Evolutionary conservation across 768 basidiomycete genomes (phyloP).

Genomic region (Pholiota molesta): DNA sequence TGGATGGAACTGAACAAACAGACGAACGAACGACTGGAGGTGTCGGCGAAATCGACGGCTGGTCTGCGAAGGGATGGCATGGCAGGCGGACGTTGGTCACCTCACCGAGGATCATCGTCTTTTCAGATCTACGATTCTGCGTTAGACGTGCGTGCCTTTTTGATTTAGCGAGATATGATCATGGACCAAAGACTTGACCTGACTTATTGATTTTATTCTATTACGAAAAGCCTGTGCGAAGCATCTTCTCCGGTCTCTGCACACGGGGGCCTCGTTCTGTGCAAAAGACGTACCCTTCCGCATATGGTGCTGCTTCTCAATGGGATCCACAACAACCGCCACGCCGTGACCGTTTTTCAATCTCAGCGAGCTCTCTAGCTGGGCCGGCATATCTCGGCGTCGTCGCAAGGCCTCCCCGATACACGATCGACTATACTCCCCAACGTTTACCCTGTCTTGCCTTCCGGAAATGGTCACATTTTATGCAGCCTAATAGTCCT

Average conservation of each 20-base stretch:
- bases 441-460: background rate
- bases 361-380: slow-evolving; percentile 18
- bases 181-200: slow-evolving; percentile 10
- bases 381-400: slow-evolving; percentile 17
- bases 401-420: background rate
- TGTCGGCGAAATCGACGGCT: slow-evolving; percentile 26
- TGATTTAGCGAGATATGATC: slow-evolving; percentile 17
- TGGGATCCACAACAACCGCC: slow-evolving; percentile 31
- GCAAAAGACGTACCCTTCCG: slow-evolving; percentile 7
- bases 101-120: slow-evolving; percentile 41
- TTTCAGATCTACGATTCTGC: slow-evolving; percentile 21
- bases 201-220: slow-evolving; percentile 18
- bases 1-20: slow-evolving; percentile 20
- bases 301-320: slow-evolving; percentile 20
- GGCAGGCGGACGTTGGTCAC: slow-evolving; percentile 24
- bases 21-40: slow-evolving; percentile 26
- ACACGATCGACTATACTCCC: background rate
- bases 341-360: slow-evolving; percentile 22
- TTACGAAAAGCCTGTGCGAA: slow-evolving; percentile 8
- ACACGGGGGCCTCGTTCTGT: slow-evolving; percentile 17
- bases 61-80: slow-evolving; percentile 28
- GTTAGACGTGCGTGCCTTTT: slow-evolving; percentile 19
- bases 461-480: background rate
- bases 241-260: slow-evolving; percentile 5
- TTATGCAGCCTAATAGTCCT: background rate